Evolutionary conservation across 108 stramenopile species (phyloP), one percentile per base, ranked within the genome.

Genomic region (Skeletonema menzelii): DNA sequence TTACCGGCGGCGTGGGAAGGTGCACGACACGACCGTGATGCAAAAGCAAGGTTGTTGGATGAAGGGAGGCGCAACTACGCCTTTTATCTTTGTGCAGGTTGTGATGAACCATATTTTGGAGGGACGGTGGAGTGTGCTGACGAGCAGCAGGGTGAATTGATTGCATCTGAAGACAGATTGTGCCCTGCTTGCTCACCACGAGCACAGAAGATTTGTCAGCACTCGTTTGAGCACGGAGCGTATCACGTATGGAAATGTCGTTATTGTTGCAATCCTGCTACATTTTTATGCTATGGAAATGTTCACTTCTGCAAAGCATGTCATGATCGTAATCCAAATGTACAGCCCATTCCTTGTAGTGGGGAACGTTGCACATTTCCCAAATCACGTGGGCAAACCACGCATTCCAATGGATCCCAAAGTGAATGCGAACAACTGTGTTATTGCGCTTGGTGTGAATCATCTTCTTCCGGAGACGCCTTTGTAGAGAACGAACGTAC

Each of bases 51-150:
- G 35, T 64, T 81, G 2, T 35, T 86, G 38, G 77, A 84, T 15
- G 74, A 82, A 24, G 87, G 76, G 12, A 64, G 77, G 32, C 74
- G 84, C 13, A 82, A 69, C 22, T 86, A 85, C 49, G 87, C 89
- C 5, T 86, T 90, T 17, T 90, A 88, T 63, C 78, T 88, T 2
- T 90, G 89, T 47, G 59, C 73, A 19, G 67, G 76, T 24, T 90
- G 89, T 55, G 56, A 85, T 34, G 84, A 87, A 56, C 89, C 89
- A 3, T 90, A 88, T 59, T 88, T 86, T 82, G 89, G 89, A 38
- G 89, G 89, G 11, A 90, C 87, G 10, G 67, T 88, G 11, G 86
- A 82, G 28, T 90, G 89, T 70, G 87, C 86, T 22, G 89, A 88
- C 64, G 59, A 82, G 14, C 56, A 64, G 5, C 75, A 72, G 6